These are phyloP conservation scores for Mortierella antarctica DNA, from an alignment of 192 early-diverging fungal genomes.

Conservation along the genomic window DNA sequence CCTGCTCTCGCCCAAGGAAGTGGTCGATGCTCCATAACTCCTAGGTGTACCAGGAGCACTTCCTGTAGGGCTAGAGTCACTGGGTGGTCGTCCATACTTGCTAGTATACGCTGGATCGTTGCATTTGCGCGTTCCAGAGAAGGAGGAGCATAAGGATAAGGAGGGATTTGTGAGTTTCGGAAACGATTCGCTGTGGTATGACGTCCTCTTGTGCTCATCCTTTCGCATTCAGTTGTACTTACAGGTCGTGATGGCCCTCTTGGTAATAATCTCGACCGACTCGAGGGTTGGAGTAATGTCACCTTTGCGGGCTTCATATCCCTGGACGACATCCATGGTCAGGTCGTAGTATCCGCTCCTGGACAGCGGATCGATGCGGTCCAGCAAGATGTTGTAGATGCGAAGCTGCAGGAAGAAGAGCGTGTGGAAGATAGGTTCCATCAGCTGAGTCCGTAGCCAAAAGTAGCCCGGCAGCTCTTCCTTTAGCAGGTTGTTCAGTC, in stretches of 20 bases:
- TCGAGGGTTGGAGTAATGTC: slow-evolving; percentile 51
- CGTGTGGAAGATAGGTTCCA: slow-evolving; percentile 87
- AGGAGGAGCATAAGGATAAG: background rate
- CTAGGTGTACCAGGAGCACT: slow-evolving; percentile 14
- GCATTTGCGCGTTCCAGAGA: background rate
- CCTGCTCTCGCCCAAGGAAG: background rate
- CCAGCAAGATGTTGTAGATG: slow-evolving; percentile 76
- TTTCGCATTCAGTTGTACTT: background rate
- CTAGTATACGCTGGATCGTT: slow-evolving; percentile 23
- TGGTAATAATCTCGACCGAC: slow-evolving; percentile 43
- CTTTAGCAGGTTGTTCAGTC: slow-evolving; percentile 86
- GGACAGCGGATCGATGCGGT: slow-evolving; percentile 67
- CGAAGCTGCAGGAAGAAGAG: slow-evolving; percentile 87
- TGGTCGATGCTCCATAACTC: slow-evolving; percentile 12
- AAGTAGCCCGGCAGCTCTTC: slow-evolving; percentile 85
- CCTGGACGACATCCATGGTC: slow-evolving; percentile 54
- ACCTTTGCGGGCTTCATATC: slow-evolving; percentile 51
- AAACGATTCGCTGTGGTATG: background rate
- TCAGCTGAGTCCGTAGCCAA: slow-evolving; percentile 76
- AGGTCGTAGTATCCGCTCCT: slow-evolving; percentile 69
- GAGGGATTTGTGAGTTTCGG: background rate
- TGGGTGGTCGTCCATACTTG: slow-evolving; percentile 30
- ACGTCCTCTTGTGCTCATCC: background rate
- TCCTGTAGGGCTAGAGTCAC: slow-evolving; percentile 26
- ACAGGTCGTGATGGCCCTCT: slow-evolving; percentile 18